phyloP scores from a whole-genome alignment of 768 basidiomycete genomes.

The Epithele typhae region DNA sequence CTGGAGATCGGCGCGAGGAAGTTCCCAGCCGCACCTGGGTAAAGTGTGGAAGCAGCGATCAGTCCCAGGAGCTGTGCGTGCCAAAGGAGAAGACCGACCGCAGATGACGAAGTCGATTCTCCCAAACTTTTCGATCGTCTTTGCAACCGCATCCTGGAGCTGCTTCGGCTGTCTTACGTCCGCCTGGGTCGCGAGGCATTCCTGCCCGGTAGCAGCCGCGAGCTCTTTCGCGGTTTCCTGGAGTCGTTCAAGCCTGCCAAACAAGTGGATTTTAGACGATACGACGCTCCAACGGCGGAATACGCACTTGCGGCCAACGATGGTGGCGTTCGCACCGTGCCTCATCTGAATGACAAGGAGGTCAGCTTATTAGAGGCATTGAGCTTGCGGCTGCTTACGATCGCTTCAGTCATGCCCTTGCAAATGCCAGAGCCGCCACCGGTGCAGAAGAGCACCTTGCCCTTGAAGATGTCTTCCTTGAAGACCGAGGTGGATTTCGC shows the following conservation, averaged over 20 bases:
- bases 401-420: constrained; percentile 77
- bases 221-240: constrained; percentile 67
- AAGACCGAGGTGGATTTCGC: constrained; percentile 61
- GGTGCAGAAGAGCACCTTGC: constrained; percentile 88
- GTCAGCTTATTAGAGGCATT: not conserved
- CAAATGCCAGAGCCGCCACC: constrained; percentile 94
- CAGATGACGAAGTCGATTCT: constrained; percentile 94
- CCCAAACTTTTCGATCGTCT: constrained; percentile 74
- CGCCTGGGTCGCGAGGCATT: constrained; percentile 68
- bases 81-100: constrained; percentile 42
- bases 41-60: not conserved
- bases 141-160: constrained; percentile 69
- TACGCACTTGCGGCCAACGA: constrained; percentile 83
- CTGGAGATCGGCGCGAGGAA: constrained; percentile 85
- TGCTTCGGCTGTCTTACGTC: constrained; percentile 81
- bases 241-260: constrained; percentile 65
- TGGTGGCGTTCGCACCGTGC: constrained; percentile 76
- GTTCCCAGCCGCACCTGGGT: constrained; percentile 88
- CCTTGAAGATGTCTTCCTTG: constrained; percentile 77
- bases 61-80: not conserved
- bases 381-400: constrained; percentile 47
- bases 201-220: constrained; percentile 59
- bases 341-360: constrained; percentile 70
- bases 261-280: too few species aligned
- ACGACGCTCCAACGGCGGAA: constrained; percentile 5